Conservation (phyloP, 352 stramenopile genomes). For the Globisporangium paroecandrum region DNA sequence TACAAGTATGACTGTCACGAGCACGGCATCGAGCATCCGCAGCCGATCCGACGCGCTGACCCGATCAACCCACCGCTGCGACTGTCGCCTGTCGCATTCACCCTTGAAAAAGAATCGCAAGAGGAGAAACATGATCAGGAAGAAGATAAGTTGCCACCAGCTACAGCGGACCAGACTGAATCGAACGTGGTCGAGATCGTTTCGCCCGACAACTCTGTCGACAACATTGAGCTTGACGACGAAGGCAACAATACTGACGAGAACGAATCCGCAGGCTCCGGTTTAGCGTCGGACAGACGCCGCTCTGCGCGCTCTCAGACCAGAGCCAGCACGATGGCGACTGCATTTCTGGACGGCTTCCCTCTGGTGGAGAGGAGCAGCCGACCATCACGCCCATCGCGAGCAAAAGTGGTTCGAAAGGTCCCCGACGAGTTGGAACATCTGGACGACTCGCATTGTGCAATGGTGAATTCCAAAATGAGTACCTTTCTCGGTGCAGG, state of each 20-base stretch:
- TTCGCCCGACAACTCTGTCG: not conserved
- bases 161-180: not conserved
- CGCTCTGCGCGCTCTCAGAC: slow-evolving; percentile 58
- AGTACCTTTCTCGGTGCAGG: slow-evolving; percentile 32
- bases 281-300: slow-evolving; percentile 35
- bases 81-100: slow-evolving; percentile 31
- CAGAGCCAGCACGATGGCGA: slow-evolving; percentile 52
- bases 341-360: slow-evolving; percentile 42
- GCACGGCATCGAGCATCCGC: slow-evolving; percentile 83
- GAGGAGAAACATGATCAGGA: not conserved
- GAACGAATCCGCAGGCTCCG: slow-evolving; percentile 10
- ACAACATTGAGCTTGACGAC: slow-evolving; percentile 5
- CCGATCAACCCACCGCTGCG: slow-evolving; percentile 54
- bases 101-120: not conserved
- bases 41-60: slow-evolving; percentile 52
- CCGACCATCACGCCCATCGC: slow-evolving; percentile 23
- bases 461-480: slow-evolving; percentile 38
- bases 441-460: slow-evolving; percentile 55
- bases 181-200: not conserved
- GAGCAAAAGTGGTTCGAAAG: slow-evolving; percentile 24
- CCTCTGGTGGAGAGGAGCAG: slow-evolving; percentile 20
- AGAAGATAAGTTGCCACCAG: not conserved
- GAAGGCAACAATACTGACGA: slow-evolving; percentile 4
- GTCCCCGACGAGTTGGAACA: slow-evolving; percentile 59
- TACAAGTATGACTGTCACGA: slow-evolving; percentile 92